Base-by-base conservation (phyloP, 2,329 filamentous ascomycete species). In the Gnomoniopsis sp. region DNA sequence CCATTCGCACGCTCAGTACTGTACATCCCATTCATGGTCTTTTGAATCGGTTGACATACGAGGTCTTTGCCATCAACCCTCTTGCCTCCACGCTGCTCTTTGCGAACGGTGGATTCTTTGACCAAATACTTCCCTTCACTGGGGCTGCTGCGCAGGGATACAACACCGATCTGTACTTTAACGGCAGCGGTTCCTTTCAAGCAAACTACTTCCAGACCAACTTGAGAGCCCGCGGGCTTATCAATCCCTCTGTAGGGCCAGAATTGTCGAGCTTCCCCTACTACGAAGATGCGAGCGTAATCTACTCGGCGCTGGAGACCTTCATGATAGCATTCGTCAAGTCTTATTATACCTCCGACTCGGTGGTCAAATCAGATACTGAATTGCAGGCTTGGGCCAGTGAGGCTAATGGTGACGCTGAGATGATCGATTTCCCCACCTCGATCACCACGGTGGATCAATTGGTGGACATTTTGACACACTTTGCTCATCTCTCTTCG, bases 311-410 rank as follows among this genome's bases (percentile, higher is more conserved):
- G 3, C 74, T 75, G 47, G 64, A 65, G 6, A 55, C 58, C 0
- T 79, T 79, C 65, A 71, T 77, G 60, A 65, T 62, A 11, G 54
- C 69, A 1, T 76, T 77, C 57, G 68, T 79, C 17, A 64, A 74
- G 44, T 72, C 76, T 0, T 79, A 77, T 66, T 81, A 81, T 65
- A 6, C 61, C 2, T 62, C 60, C 30, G 67, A 73, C 47, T 53
- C 52, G 2, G 66, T 66, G 8, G 59, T 80, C 12, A 56, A 58
- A 1, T 49, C 57, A 3, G 78, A 81, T 62, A 30, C 49, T 1
- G 78, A 80, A 58, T 63, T 80, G 1, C 71, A 75, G 55, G 68
- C 68, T 19, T 80, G 77, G 77, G 68, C 77, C 43, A 49, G 51
- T 2, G 77, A 80, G 67, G 73, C 72, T 26, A 70, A 65, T 50